phyloP scores from a whole-genome alignment of 257 asterid species.

The Linaria vulgaris region DNA sequence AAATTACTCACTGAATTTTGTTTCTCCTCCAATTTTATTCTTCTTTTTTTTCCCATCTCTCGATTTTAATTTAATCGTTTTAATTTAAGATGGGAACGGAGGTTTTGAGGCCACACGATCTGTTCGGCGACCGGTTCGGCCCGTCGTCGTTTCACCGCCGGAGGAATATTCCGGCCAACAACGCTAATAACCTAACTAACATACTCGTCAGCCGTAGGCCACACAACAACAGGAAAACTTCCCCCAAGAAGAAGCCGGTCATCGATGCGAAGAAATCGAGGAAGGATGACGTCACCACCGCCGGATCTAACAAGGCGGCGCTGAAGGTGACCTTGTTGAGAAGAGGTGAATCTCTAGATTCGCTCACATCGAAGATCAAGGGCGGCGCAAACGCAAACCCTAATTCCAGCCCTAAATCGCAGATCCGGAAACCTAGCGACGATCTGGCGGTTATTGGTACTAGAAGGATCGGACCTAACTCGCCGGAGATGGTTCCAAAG shows the following conservation, averaged over 20 bases:
- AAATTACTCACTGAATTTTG: too few relatives aligned
- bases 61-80: too few relatives aligned
- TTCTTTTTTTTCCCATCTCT: too few relatives aligned
- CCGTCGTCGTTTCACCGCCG: constrained; percentile 20
- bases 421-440: constrained; percentile 30
- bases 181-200: not conserved
- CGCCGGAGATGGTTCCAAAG: constrained; percentile 46
- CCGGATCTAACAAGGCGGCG: not conserved
- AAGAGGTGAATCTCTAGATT: constrained; percentile 47
- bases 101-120: constrained; percentile 31
- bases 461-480: constrained; percentile 36
- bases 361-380: constrained; percentile 32
- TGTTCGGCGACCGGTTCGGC: constrained; percentile 15
- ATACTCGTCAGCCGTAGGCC: constrained; percentile 4
- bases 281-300: constrained; percentile 15
- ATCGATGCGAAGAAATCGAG: not conserved
- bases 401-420: constrained; percentile 4
- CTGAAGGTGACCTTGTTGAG: constrained; percentile 22
- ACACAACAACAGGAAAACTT: constrained; percentile 11
- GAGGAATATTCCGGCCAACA: not conserved
- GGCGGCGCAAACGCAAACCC: constrained; percentile 19
- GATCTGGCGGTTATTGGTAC: constrained; percentile 40
- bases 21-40: too few relatives aligned
- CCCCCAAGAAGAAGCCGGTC: constrained; percentile 12
- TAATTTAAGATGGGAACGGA: constrained; percentile 28